Percentiles rank a stretch among this genome's conserved stretches.
phyloP scores from a whole-genome alignment of 2,329 filamentous ascomycete genomes.

The Trichoderma harzianum region DNA sequence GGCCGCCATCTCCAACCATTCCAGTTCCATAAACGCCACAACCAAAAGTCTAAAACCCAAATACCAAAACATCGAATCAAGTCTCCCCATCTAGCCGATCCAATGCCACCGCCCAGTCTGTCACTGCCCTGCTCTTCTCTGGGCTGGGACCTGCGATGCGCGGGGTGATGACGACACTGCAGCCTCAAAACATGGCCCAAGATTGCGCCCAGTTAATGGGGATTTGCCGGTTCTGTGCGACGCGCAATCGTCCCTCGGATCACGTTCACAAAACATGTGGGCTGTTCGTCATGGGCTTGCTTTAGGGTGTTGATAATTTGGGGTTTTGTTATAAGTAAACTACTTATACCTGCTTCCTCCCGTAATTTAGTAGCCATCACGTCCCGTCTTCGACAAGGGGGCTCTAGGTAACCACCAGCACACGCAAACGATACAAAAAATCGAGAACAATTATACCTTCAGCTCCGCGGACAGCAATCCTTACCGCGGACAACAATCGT shows the following conservation, averaged over 20 bases:
- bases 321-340: background rate
- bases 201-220: background rate
- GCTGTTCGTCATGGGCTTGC: background rate
- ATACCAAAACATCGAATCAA: background rate
- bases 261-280: background rate
- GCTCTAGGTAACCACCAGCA: background rate
- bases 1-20: background rate
- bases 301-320: background rate
- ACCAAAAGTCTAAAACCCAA: background rate
- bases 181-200: background rate
- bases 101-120: conserved; percentile 8
- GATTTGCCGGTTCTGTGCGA: background rate
- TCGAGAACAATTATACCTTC: background rate
- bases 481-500: background rate
- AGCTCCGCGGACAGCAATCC: background rate
- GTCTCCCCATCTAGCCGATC: background rate
- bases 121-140: background rate
- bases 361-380: background rate
- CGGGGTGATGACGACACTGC: conserved; percentile 8
- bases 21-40: background rate
- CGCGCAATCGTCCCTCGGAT: background rate
- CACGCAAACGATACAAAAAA: background rate
- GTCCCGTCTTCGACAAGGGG: background rate
- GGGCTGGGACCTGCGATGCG: background rate
- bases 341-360: background rate